Evolutionary conservation across 2,329 filamentous ascomycete species (phyloP), one percentile per base, ranked within the genome.

Genomic region (Lasiodiplodia citricola): DNA sequence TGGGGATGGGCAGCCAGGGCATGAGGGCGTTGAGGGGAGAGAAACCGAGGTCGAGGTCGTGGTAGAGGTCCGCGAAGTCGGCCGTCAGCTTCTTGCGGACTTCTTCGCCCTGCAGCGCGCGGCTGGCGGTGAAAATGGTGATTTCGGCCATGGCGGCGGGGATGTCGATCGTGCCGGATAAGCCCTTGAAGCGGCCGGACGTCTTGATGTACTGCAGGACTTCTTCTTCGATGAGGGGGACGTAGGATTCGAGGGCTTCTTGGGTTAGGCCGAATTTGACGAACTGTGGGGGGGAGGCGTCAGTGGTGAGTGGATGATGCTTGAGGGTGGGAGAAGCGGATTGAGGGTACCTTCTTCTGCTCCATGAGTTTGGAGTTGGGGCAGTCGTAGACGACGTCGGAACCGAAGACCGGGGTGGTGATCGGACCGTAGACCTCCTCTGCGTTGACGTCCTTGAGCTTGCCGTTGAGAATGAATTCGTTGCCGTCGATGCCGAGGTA

Each of bases 81-180:
- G 88, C 88, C 79, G 94, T 90, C 73, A 95, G 93, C 77, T 88
- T 89, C 76, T 84, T 87, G 69, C 92, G 90, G 68, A 94, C 90
- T 78, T 92, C 91, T 74, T 89, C 89, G 70, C 92, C 92, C 81
- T 95, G 92, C 1, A 95, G 87, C 14, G 91, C 88, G 75, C 92
- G 90, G n/a, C 91, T 92, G 51, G 92, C 92, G 58, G 92, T 94
- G 79, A 93, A 95, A 74, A 94, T 92, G 55, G 92, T 94, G 72
- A 95, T 89, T 76, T 95, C 90, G 51, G 91, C 90, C 85, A 95
- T 91, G 70, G 86, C 88, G 73, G 88, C 87, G 60, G 89, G 85
- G 35, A 95, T 88, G 73, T 94, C 87, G 76, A 89, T 84, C 21
- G 86, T 83, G 54, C 92, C 92, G 5, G 44, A 38, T 69, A 85